Evolutionary conservation across 2,329 filamentous ascomycete species (phyloP).

Genomic region (Arthrobotrys iridis): DNA sequence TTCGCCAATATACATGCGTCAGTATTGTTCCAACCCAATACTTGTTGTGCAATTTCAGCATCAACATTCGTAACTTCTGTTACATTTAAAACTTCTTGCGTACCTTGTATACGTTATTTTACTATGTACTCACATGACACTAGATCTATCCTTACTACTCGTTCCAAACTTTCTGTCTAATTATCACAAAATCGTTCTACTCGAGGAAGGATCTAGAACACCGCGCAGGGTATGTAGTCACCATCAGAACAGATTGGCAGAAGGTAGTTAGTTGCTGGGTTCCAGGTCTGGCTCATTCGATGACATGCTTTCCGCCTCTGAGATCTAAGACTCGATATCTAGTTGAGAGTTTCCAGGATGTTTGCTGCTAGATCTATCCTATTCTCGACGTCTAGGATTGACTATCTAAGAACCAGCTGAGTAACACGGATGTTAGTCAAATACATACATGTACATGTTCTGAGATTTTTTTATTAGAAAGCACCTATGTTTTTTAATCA

Average conservation of each 20-base stretch:
- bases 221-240: background rate
- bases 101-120: background rate
- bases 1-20: constrained; percentile 1
- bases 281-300: background rate
- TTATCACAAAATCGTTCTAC: background rate
- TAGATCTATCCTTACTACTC: background rate
- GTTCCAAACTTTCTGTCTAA: background rate
- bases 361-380: constrained; percentile 2
- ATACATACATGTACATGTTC: too few relatives aligned
- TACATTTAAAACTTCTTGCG: background rate
- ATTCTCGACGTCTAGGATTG: too few relatives aligned
- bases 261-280: too few relatives aligned
- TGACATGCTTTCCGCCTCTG: constrained; percentile 11
- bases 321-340: constrained; percentile 29
- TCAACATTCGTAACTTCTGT: background rate
- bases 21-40: constrained; percentile 9
- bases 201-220: constrained; percentile 24
- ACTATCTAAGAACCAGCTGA: background rate
- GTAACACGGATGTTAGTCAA: too few relatives aligned
- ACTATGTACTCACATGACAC: too few relatives aligned
- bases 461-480: background rate
- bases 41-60: constrained; percentile 36
- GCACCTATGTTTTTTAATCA: too few relatives aligned
- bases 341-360: constrained; percentile 3
- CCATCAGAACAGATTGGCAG: background rate